Percentiles rank a stretch among this genome's conserved stretches.
Conservation (phyloP, 2,329 filamentous ascomycete genomes). For the Acarospora socialis region DNA sequence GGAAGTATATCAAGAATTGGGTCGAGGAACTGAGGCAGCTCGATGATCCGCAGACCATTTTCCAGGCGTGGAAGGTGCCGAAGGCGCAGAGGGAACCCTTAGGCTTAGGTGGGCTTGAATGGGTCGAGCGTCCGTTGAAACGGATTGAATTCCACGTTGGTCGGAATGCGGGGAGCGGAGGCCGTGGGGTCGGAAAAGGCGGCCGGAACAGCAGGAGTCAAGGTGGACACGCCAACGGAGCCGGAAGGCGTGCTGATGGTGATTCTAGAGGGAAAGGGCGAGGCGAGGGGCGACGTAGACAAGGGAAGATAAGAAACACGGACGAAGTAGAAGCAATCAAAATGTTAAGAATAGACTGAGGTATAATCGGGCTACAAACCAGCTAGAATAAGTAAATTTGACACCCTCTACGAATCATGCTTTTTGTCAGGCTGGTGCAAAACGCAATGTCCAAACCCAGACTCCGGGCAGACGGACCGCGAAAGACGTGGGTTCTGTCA, state of each 20-base stretch:
- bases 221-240: conserved; percentile 18
- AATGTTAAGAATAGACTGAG: neutral
- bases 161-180: conserved; percentile 23
- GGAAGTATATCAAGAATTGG: conserved; percentile 59
- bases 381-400: neutral
- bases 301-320: neutral
- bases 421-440: no score
- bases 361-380: neutral
- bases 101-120: conserved; percentile 43
- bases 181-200: conserved; percentile 19
- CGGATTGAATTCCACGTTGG: conserved; percentile 49
- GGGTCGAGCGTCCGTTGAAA: conserved; percentile 53
- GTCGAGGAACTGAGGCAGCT: conserved; percentile 50
- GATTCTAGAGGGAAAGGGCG: conserved; percentile 7
- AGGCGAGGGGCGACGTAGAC: neutral
- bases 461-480: no score
- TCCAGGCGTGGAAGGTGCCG: conserved; percentile 54
- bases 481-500: no score
- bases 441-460: no score
- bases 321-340: neutral
- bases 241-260: conserved; percentile 11
- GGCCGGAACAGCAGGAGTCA: conserved; percentile 14
- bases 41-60: conserved; percentile 36
- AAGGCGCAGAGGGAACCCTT: conserved; percentile 42
- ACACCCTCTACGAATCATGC: neutral